Base-by-base conservation (phyloP, 257 asterid genomes). In the Ligustrum vulgare region DNA sequence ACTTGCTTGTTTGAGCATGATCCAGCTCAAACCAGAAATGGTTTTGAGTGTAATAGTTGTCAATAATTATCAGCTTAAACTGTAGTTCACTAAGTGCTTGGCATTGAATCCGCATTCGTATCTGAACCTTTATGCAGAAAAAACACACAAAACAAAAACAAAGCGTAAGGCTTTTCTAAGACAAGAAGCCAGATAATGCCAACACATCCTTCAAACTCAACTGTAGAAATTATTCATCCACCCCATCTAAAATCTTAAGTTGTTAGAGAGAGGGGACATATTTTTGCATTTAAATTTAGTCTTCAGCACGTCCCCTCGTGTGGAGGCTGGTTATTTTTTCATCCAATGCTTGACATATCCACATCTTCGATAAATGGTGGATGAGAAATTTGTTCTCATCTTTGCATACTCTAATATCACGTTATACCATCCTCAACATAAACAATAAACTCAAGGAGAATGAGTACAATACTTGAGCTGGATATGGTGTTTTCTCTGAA, bases 11-110 rank as follows among this genome's bases (percentile, higher is more conserved):
- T 84, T 93, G 98, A 80, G 85, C 72, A 78, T 89, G 93, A 81
- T 94, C 98, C 81, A 94, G 83, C 87, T 94, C 97, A 83, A 92
- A 92, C 87, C 90, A 83, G 90, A 94, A 94, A 79, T 83, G 90
- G 54, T 13, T 51, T 31, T 81, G 84, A 63, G 47, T 69, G 79
- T 79, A 88, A 84, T 94, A 94, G 80, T 94, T 94, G 86, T 90
- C 97, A 60, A 72, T 12, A 56, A 94, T 89, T 63, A 90, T 72
- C 34, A 93, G 90, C 87, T 90, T 90, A 75, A 94, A 94, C 63
- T 85, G 89, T 54, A 39, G 47, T 82, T 94, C 98, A 28, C 41
- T 10, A 79, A 91, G 82, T 18, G 91, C 83, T 74, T 85, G 85
- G 78, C 93, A 88, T 43, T 81, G 89, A 78, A 82, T 78, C 72